These are phyloP conservation scores for Lichtheimia ornata DNA, from an alignment of 371 early-diverging fungal species.

Conservation along the genomic window DNA sequence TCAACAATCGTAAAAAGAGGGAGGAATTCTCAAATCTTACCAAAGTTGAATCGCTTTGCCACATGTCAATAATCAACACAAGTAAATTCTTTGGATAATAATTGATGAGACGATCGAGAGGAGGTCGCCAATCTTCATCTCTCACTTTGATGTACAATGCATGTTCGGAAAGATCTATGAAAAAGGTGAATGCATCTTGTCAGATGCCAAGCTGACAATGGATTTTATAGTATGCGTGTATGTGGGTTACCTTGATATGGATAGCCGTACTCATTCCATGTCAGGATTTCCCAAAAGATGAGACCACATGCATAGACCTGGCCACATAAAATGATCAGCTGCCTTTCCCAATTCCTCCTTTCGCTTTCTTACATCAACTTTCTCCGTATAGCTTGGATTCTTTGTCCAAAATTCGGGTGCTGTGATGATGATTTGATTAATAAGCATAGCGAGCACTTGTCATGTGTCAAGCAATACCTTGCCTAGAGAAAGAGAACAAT, in stretches of 20 bases:
- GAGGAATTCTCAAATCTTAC: conserved; percentile 22
- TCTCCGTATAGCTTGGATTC: conserved; percentile 76
- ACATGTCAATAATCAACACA: conserved; percentile 72
- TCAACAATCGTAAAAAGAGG: neutral
- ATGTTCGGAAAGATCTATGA: conserved; percentile 36
- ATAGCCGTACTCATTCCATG: conserved; percentile 73
- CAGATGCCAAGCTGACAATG: neutral
- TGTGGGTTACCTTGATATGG: conserved; percentile 66
- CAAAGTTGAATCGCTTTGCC: conserved; percentile 62
- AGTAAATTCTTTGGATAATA: conserved; percentile 63
- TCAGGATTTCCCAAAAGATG: conserved; percentile 82
- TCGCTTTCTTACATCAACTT: conserved; percentile 42
- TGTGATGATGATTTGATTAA: conserved; percentile 3
- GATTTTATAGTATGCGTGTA: neutral
- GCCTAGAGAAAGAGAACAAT: neutral
- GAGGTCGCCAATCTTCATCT: conserved; percentile 62
- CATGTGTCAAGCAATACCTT: neutral
- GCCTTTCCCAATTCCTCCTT: too few relatives aligned
- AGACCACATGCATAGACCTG: conserved; percentile 74
- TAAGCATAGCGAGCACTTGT: neutral
- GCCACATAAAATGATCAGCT: too few relatives aligned
- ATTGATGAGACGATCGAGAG: conserved; percentile 52
- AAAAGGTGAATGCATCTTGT: neutral
- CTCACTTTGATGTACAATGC: conserved; percentile 53
- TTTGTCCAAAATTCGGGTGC: conserved; percentile 80